A percentile compares a stretch with the other conserved stretches of the same genome.
Evolutionary conservation across 192 early-diverging fungal genomes (phyloP).

Genomic region (Thoreauomyces humboldtii): DNA sequence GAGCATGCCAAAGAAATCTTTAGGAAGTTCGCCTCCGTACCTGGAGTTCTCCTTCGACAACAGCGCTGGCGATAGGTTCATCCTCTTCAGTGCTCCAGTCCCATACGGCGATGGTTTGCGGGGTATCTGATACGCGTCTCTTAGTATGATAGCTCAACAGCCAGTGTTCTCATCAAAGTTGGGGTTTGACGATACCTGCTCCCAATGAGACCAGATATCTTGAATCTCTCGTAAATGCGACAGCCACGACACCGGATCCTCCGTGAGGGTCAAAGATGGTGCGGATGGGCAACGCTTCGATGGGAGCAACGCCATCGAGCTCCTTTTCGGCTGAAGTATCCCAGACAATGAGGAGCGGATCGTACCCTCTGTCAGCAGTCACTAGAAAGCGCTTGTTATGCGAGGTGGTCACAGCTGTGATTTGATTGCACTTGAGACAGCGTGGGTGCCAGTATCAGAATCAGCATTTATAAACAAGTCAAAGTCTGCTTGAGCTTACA

Average conservation of each 20-base stretch:
- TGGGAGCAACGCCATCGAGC: no score
- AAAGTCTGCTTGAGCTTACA: conserved; percentile 41
- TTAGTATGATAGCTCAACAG: neutral
- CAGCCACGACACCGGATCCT: conserved; percentile 41
- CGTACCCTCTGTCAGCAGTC: conserved; percentile 51
- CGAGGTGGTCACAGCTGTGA: conserved; percentile 39
- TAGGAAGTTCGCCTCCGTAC: conserved; percentile 25
- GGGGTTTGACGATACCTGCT: conserved; percentile 47
- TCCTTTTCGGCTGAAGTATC: conserved; percentile 34
- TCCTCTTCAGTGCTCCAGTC: conserved; percentile 52
- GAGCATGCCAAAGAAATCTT: neutral
- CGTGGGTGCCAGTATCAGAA: neutral
- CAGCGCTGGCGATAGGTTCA: conserved; percentile 31
- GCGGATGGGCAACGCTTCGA: conserved; percentile 52
- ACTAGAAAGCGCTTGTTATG: conserved; percentile 46
- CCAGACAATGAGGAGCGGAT: conserved; percentile 56
- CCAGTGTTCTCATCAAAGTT: no score
- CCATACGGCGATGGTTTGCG: conserved; percentile 52
- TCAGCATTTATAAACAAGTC: no score
- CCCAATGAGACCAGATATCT: conserved; percentile 56
- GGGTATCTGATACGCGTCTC: conserved; percentile 19
- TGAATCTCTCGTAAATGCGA: conserved; percentile 45
- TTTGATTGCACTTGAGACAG: conserved; percentile 43
- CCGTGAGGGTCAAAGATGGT: conserved; percentile 55
- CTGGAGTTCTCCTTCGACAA: conserved; percentile 45